These are phyloP conservation scores for Periconia macrospinosa DNA, from an alignment of 2,329 filamentous ascomycete genomes.

Conservation along the genomic window DNA sequence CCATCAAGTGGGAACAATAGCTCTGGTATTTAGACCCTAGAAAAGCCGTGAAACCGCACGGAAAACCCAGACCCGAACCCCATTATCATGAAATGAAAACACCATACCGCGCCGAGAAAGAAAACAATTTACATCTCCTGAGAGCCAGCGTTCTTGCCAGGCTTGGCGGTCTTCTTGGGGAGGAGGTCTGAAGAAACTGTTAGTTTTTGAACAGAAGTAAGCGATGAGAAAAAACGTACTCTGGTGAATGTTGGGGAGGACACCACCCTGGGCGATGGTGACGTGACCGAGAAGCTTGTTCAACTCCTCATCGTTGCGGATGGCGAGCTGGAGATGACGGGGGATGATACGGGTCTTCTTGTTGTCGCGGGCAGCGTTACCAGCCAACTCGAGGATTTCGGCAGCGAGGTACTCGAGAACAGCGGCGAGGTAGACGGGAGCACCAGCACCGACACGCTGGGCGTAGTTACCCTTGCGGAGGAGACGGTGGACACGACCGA, in stretches of 20 bases:
- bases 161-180: constrained; percentile 98
- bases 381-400: constrained; percentile 98
- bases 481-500: constrained; percentile 98
- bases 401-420: constrained; percentile 98
- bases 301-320: constrained; percentile 99
- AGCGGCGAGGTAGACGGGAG: constrained; percentile 94
- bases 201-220: constrained; percentile 34
- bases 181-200: constrained; percentile 74
- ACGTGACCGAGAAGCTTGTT: constrained; percentile 98
- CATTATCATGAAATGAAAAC: constrained; percentile 71
- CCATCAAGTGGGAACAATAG: constrained; percentile 61
- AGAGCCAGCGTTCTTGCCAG: constrained; percentile 79
- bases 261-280: constrained; percentile 96
- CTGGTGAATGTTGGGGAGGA: constrained; percentile 95
- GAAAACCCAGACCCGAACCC: constrained; percentile 63
- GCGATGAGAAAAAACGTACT: constrained; percentile 64
- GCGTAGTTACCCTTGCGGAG: constrained; percentile 99
- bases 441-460: constrained; percentile 98
- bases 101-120: constrained; percentile 53
- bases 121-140: constrained; percentile 79
- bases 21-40: constrained; percentile 54
- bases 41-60: constrained; percentile 54
- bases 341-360: constrained; percentile 99
- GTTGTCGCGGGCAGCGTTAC: constrained; percentile 98
- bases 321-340: constrained; percentile 97